A percentile compares a stretch with the other conserved stretches of the same genome.
Evolutionary conservation across 2,329 filamentous ascomycete genomes (phyloP).

Genomic region (Ceratocystiopsis sp.): DNA sequence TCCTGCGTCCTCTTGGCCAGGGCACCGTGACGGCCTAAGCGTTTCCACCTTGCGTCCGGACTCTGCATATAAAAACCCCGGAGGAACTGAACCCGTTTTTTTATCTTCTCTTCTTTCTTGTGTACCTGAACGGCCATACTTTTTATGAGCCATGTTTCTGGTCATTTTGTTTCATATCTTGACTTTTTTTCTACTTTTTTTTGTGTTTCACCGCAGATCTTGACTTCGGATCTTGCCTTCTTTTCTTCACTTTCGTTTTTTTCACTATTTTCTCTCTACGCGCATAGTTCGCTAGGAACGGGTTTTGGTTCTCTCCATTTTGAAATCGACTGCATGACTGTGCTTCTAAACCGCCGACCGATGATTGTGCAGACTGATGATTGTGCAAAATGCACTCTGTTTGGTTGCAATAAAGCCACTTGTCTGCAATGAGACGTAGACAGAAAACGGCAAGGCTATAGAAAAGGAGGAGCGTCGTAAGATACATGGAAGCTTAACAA

Average conservation of each 20-base stretch:
- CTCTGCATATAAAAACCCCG: not conserved
- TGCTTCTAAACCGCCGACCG: no score
- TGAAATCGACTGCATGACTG: not conserved
- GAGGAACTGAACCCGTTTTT: not conserved
- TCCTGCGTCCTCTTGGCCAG: slow-evolving; percentile 24
- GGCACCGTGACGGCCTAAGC: slow-evolving; percentile 11
- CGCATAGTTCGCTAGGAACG: slow-evolving; percentile 5
- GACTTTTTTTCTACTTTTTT: slow-evolving; percentile 1
- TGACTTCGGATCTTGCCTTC: not conserved
- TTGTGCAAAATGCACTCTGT: no score
- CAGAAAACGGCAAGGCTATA: no score
- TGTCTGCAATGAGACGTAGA: no score
- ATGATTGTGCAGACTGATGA: no score
- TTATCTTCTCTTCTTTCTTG: slow-evolving; percentile 1
- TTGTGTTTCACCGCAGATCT: not conserved
- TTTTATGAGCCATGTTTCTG: not conserved
- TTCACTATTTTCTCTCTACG: not conserved
- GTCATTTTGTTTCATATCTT: slow-evolving; percentile 1
- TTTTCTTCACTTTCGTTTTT: not conserved
- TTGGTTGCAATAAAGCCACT: no score
- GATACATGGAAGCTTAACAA: no score
- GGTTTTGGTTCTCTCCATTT: slow-evolving; percentile 1
- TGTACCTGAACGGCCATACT: no score
- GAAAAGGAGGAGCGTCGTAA: no score
- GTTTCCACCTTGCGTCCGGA: not conserved